A percentile compares a stretch with the other conserved stretches of the same genome.
Conservation (phyloP, 164 flowering plant genomes). For the Tinospora cordifolia region DNA sequence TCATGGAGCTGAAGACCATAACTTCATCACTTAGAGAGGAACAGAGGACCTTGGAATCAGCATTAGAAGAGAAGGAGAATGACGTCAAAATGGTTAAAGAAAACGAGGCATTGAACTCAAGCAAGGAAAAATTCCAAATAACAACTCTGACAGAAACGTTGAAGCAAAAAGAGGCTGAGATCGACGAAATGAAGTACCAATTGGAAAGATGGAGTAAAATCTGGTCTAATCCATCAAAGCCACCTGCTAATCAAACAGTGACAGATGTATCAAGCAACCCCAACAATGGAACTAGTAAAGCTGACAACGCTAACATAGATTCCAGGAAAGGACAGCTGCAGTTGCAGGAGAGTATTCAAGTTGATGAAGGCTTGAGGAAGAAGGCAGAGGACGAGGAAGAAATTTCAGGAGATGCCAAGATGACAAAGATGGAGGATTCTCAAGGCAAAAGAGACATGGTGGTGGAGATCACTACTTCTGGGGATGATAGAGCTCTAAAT, state of each 20-base stretch:
- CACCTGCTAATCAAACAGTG: slow-evolving; percentile 17
- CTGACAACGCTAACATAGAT: background rate
- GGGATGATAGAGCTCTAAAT: background rate
- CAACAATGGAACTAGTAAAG: slow-evolving; percentile 1
- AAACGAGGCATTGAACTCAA: slow-evolving; percentile 11
- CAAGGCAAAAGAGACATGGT: slow-evolving; percentile 2
- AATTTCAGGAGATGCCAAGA: background rate
- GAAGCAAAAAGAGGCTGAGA: slow-evolving; percentile 50
- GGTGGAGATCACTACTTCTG: background rate
- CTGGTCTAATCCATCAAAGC: slow-evolving; percentile 34
- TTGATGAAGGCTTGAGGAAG: slow-evolving; percentile 7
- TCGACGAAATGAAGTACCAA: slow-evolving; percentile 37
- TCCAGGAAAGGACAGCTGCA: slow-evolving; percentile 7
- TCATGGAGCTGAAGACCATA: slow-evolving; percentile 46
- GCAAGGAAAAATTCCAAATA: slow-evolving; percentile 20
- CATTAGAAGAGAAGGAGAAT: slow-evolving; percentile 43
- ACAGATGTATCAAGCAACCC: background rate
- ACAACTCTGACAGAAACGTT: slow-evolving; percentile 27
- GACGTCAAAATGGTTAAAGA: slow-evolving; percentile 38
- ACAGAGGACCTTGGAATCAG: slow-evolving; percentile 29
- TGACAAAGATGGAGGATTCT: background rate
- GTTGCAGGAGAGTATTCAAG: slow-evolving; percentile 6
- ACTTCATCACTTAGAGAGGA: slow-evolving; percentile 55
- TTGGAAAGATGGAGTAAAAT: slow-evolving; percentile 20
- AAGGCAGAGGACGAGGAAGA: background rate